Evolutionary conservation across 768 basidiomycete species (phyloP).

Genomic region (Collybiopsis luxurians): DNA sequence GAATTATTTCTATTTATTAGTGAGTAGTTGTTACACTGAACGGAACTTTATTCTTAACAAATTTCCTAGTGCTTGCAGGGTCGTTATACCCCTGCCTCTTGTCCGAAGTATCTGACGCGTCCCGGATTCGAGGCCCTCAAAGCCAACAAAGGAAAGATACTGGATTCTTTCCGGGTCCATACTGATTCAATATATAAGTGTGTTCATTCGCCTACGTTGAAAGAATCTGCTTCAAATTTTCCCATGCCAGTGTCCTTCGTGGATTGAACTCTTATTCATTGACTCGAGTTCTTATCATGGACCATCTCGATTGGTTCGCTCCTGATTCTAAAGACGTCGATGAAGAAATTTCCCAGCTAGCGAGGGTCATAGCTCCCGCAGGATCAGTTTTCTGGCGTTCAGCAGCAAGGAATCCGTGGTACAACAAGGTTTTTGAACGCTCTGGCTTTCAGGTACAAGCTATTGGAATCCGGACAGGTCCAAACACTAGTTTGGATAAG

Average conservation of each 20-base stretch:
- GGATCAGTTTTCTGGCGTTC: slow-evolving; percentile 69
- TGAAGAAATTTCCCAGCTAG: slow-evolving; percentile 53
- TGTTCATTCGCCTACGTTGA: slow-evolving; percentile 15
- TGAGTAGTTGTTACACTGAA: slow-evolving; percentile 19
- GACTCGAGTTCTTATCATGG: slow-evolving; percentile 70
- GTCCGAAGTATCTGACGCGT: slow-evolving; percentile 63
- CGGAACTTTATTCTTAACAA: neutral
- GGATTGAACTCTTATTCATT: slow-evolving; percentile 37
- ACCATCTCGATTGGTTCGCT: slow-evolving; percentile 61
- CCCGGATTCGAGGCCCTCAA: slow-evolving; percentile 57
- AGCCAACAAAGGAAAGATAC: slow-evolving; percentile 37
- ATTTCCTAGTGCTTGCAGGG: slow-evolving; percentile 37
- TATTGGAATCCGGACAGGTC: slow-evolving; percentile 50
- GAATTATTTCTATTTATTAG: slow-evolving; percentile 64
- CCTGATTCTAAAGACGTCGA: slow-evolving; percentile 46
- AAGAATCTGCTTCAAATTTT: neutral
- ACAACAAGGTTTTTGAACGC: slow-evolving; percentile 51
- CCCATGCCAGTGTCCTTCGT: slow-evolving; percentile 25
- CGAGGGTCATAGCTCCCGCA: slow-evolving; percentile 52
- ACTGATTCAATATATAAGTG: slow-evolving; percentile 71
- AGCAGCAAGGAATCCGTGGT: slow-evolving; percentile 66
- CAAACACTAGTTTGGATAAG: slow-evolving; percentile 51
- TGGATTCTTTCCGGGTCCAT: slow-evolving; percentile 64
- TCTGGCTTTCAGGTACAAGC: slow-evolving; percentile 53
- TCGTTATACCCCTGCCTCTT: slow-evolving; percentile 54